Conservation (phyloP, 495 filamentous ascomycete species). For the Delitschia confertaspora region DNA sequence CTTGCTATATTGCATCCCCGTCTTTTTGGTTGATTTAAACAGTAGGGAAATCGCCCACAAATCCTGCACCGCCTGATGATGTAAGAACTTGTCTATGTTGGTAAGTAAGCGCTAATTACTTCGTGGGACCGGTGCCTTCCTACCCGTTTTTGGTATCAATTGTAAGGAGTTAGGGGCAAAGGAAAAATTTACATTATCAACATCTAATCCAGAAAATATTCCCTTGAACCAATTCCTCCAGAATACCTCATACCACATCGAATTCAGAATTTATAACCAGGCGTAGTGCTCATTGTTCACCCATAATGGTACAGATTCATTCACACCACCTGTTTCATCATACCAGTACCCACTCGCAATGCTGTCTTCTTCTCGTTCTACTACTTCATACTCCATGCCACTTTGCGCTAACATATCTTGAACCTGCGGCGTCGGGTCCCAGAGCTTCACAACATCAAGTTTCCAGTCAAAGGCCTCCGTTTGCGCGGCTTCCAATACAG, state of each 20-base stretch:
- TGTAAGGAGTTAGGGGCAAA: too few relatives aligned
- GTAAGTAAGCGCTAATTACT: too few relatives aligned
- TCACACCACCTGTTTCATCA: not conserved
- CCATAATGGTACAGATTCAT: not conserved
- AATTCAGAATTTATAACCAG: constrained; percentile 6
- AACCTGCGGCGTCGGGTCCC: constrained; percentile 20
- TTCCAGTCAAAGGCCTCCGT: constrained; percentile 21
- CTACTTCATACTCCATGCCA: constrained; percentile 1
- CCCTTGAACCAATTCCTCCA: too few relatives aligned
- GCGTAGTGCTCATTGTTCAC: constrained; percentile 10
- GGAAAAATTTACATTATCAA: too few relatives aligned
- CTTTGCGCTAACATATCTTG: constrained; percentile 11
- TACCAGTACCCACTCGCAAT: constrained; percentile 22
- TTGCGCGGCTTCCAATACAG: constrained; percentile 20
- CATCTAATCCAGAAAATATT: too few relatives aligned
- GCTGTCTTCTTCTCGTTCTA: constrained; percentile 16
- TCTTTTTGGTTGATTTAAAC: too few relatives aligned
- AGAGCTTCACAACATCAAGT: constrained; percentile 13
- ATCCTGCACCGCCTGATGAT: too few relatives aligned
- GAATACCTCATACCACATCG: not conserved
- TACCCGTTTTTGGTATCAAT: too few relatives aligned
- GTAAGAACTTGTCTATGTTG: too few relatives aligned
- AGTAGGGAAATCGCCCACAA: too few relatives aligned
- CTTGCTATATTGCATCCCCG: too few relatives aligned
- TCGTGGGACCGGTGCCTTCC: too few relatives aligned